phyloP scores from a whole-genome alignment of 2,329 filamentous ascomycete genomes.

The Apiospora arundinis region DNA sequence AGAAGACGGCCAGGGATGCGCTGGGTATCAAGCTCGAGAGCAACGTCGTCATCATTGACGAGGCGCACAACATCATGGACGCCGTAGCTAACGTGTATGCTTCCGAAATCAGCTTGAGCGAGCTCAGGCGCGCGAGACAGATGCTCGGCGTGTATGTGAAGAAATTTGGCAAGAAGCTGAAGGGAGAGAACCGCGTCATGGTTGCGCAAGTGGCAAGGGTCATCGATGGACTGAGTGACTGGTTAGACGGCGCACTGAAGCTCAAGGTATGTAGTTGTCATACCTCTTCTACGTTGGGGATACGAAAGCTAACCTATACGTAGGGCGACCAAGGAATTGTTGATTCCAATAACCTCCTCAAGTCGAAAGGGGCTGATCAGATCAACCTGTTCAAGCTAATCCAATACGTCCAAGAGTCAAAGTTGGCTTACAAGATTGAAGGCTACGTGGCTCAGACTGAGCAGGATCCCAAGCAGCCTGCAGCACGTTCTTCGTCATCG shows the following conservation, averaged over 20 bases:
- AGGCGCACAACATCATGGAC: slow-evolving; percentile 98
- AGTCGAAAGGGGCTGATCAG: slow-evolving; percentile 88
- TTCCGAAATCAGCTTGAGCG: slow-evolving; percentile 73
- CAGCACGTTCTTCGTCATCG: slow-evolving; percentile 47
- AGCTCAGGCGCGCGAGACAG: slow-evolving; percentile 73
- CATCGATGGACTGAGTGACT: slow-evolving; percentile 77
- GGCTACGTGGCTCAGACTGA: slow-evolving; percentile 76
- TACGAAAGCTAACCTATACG: slow-evolving; percentile 7
- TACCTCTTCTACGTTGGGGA: too few relatives aligned
- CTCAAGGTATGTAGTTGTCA: slow-evolving; percentile 47
- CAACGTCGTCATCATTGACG: slow-evolving; percentile 94
- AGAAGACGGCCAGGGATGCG: slow-evolving; percentile 85
- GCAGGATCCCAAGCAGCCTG: slow-evolving; percentile 47
- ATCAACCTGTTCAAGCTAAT: slow-evolving; percentile 92
- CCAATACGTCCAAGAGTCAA: slow-evolving; percentile 88
- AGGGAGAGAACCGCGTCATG: slow-evolving; percentile 90
- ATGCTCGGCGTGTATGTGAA: slow-evolving; percentile 85
- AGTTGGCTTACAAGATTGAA: slow-evolving; percentile 92
- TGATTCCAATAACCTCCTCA: slow-evolving; percentile 73
- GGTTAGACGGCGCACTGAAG: slow-evolving; percentile 63
- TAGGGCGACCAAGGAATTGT: slow-evolving; percentile 69
- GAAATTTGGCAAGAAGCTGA: slow-evolving; percentile 86
- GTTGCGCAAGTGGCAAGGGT: slow-evolving; percentile 86
- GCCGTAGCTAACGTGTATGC: slow-evolving; percentile 89
- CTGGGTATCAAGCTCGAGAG: slow-evolving; percentile 84